Evolutionary conservation across 148 eudicot genomes (phyloP), one percentile per base, ranked within the genome.

Genomic region (Rhododendron mucronatum): DNA sequence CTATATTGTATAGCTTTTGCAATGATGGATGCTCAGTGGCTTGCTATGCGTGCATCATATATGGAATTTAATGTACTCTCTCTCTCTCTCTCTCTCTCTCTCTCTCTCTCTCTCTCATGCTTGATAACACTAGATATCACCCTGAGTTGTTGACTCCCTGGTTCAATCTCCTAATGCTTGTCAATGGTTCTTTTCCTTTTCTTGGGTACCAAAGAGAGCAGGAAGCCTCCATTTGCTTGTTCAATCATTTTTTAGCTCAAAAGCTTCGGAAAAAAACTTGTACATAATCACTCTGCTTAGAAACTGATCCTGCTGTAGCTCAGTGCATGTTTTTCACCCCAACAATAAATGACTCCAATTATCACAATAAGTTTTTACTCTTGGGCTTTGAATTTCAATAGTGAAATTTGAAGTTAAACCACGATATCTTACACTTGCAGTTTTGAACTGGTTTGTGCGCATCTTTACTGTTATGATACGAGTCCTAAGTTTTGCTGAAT

Each of bases 21-120:
- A 67, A 90, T 97, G 99, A 88, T 97, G 98, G 99, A 97, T 39
- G 98, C 94, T 81, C 98, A 97, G 81, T 97, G 99, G 99, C 96
- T 97, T 53, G 99, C 99, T 35, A 94, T 92, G 98, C 88, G 82
- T 76, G 99, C 99, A 85, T 97, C 98, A 5, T 97, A 95, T 82
- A 97, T 97, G 99, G 93, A 97, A 83, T 97, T 97, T 83, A 95
- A 97, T 88, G 99, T 95, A 89, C 91, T 47, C 82, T 21, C 26
- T 61, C 67, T 61, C 57, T 57, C 51, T 85, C 63, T 48, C 55
- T 73, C 84, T 45, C 85, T 76, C 87, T 87, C 85, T 80, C 83
- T 65, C 87, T 35, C 37, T 37, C 39, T 88, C 78, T 85, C 47
- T 82, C 59, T 86, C 20, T 37, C 5, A 4, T 63, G 61, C 20